Conservation (phyloP, 2,329 filamentous ascomycete species). For the Penicillium occitanis region DNA sequence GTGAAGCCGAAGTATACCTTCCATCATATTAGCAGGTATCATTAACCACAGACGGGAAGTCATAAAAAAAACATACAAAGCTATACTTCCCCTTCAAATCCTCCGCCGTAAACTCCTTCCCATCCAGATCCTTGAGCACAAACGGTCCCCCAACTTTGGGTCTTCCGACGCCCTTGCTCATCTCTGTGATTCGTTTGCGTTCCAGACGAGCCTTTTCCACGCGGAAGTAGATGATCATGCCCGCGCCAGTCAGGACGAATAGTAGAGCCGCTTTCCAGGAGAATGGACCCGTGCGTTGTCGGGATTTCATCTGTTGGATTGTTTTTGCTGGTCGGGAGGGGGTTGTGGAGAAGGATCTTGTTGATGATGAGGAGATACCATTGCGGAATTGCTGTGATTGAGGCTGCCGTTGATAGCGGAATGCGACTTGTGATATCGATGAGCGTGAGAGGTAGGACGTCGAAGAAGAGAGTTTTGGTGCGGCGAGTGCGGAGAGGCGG, state of each 20-base stretch:
- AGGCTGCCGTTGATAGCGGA: background rate
- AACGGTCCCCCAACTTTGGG: slow-evolving; percentile 93
- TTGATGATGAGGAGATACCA: background rate
- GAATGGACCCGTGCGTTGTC: slow-evolving; percentile 63
- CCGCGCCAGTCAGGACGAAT: slow-evolving; percentile 75
- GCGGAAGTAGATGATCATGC: slow-evolving; percentile 86
- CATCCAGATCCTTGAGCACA: slow-evolving; percentile 76
- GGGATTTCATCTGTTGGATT: slow-evolving; percentile 43
- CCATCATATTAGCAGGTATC: background rate
- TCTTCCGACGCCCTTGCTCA: slow-evolving; percentile 86
- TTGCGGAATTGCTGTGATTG: background rate
- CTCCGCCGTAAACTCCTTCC: slow-evolving; percentile 71
- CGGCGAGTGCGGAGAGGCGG: background rate
- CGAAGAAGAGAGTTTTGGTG: background rate
- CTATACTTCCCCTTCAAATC: slow-evolving; percentile 82
- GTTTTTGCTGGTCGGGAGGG: slow-evolving; percentile 32
- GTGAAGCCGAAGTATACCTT: slow-evolving; percentile 98
- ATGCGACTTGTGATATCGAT: background rate
- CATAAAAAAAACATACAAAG: slow-evolving; percentile 39
- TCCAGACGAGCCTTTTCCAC: slow-evolving; percentile 90
- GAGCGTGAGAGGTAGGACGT: background rate
- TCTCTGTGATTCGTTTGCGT: slow-evolving; percentile 82
- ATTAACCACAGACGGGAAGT: background rate
- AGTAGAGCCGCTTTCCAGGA: slow-evolving; percentile 86
- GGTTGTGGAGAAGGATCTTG: slow-evolving; percentile 33